A percentile compares a stretch with the other conserved stretches of the same genome.
phyloP scores from a whole-genome alignment of 1,284 basidiomycete species.

The Ganoderma sinense region DNA sequence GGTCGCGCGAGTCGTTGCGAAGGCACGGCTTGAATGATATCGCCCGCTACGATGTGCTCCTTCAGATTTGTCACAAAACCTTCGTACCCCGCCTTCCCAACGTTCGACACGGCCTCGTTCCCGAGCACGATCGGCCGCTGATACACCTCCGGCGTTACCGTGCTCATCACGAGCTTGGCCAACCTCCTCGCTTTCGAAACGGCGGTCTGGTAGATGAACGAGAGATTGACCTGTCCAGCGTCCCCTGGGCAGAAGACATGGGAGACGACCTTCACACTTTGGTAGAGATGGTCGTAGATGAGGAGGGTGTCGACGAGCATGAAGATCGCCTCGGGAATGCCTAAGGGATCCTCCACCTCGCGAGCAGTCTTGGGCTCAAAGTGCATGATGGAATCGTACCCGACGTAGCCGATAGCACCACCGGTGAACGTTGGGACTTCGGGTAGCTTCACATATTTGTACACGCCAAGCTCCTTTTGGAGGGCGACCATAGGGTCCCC shows the following conservation, averaged over 20 bases:
- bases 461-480: slow-evolving; percentile 87
- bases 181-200: slow-evolving; percentile 80
- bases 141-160: slow-evolving; percentile 68
- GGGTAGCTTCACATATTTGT: slow-evolving; percentile 91
- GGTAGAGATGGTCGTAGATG: slow-evolving; percentile 97
- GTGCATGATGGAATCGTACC: slow-evolving; percentile 95
- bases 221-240: slow-evolving; percentile 67
- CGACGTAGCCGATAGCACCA: slow-evolving; percentile 97
- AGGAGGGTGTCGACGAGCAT: slow-evolving; percentile 96
- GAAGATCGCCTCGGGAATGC: slow-evolving; percentile 95
- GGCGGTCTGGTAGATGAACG: slow-evolving; percentile 86
- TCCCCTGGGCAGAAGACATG: slow-evolving; percentile 89
- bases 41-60: slow-evolving; percentile 93
- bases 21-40: slow-evolving; percentile 99
- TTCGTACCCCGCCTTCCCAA: slow-evolving; percentile 95
- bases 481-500: slow-evolving; percentile 91
- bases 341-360: slow-evolving; percentile 76
- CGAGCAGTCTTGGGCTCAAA: slow-evolving; percentile 94
- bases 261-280: slow-evolving; percentile 93
- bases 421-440: slow-evolving; percentile 96
- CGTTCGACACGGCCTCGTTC: slow-evolving; percentile 85
- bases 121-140: slow-evolving; percentile 78
- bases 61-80: slow-evolving; percentile 92
- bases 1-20: slow-evolving; percentile 89
- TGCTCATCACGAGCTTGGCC: slow-evolving; percentile 68